Conservation (phyloP, 225 moss, liverwort and hornwort species). For the Physcomitrellopsis africana region DNA sequence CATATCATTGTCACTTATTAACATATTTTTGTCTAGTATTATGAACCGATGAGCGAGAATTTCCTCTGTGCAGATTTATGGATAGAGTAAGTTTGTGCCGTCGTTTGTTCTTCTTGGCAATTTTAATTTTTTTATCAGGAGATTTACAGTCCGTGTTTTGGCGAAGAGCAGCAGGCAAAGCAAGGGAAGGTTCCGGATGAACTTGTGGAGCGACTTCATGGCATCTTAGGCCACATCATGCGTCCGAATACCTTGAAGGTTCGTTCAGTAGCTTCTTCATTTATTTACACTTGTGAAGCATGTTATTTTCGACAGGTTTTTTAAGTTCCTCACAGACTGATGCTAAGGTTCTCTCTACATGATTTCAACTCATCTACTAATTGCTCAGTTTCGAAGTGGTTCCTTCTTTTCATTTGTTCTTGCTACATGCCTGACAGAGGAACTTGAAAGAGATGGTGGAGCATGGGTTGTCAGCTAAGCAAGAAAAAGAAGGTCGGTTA, state of each 20-base stretch:
- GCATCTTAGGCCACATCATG: conserved; percentile 95
- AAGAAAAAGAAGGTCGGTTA: conserved; percentile 93
- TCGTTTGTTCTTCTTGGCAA: neutral
- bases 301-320: neutral
- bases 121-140: neutral
- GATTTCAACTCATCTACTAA: neutral
- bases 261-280: neutral
- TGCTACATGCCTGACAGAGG: conserved; percentile 53
- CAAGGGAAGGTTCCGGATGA: conserved; percentile 98
- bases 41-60: neutral
- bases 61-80: conserved; percentile 6
- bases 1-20: conserved; percentile 22
- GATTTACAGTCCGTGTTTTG: conserved; percentile 10
- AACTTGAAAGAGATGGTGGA: conserved; percentile 99
- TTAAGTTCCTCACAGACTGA: neutral
- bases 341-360: neutral
- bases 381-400: neutral
- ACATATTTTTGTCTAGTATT: conserved; percentile 15
- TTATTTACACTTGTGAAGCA: no score
- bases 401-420: neutral
- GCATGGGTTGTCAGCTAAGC: conserved; percentile 93
- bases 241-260: conserved; percentile 96
- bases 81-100: neutral
- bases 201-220: conserved; percentile 89
- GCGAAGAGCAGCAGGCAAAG: conserved; percentile 75